Base-by-base conservation (phyloP, 148 eudicot species). In the Camellia japonica region DNA sequence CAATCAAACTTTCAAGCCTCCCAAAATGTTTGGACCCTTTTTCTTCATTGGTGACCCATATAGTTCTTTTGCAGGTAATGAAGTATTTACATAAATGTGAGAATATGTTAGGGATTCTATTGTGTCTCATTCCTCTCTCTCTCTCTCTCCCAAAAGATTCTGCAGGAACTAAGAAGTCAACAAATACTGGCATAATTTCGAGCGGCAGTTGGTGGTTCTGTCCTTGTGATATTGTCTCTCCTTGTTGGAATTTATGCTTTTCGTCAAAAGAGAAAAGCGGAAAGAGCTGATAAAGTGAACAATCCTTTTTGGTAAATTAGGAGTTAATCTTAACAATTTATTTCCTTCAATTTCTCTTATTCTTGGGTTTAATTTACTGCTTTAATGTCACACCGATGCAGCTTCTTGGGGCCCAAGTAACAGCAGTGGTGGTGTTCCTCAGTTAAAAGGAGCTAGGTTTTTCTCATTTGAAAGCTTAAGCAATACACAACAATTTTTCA, bases 1-100 rank as follows among this genome's bases (percentile, higher is more conserved):
- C 81, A 89, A 89, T 81, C 94, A 89, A 61, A 89, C 94, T 14
- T 89, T 85, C 77, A 88, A 89, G 79, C 91, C 93, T 38, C 85
- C 87, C 0, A 7, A 46, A 6, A 4, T 13, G 61, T 90, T 72
- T 79, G 90, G 89, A 56, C 92, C 94, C 41, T 89, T 74, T 74
- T 76, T 19, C 49, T 89, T 88, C 81, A 79, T 30, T 75, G 90
- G 56, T 78, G 20, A 82, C 23, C 59, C n/a, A 19, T 91, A 89
- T 55, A 8, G 76, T 13, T 15, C 58, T 47, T 89, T 88, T 67
- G 74, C 85, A 83, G 92, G 94, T 89, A 83, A 83, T 65, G 6
- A 30, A 16, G 18, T 60, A 41, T 20, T 0, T 63, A 52, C 55
- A 44, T 41, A 60, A 10, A 9, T 63, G 12, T 18, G 18, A 7